Percentiles rank a stretch among this genome's conserved stretches.
phyloP scores from a whole-genome alignment of 345 rosid genomes.

The Melaleuca alternifolia region DNA sequence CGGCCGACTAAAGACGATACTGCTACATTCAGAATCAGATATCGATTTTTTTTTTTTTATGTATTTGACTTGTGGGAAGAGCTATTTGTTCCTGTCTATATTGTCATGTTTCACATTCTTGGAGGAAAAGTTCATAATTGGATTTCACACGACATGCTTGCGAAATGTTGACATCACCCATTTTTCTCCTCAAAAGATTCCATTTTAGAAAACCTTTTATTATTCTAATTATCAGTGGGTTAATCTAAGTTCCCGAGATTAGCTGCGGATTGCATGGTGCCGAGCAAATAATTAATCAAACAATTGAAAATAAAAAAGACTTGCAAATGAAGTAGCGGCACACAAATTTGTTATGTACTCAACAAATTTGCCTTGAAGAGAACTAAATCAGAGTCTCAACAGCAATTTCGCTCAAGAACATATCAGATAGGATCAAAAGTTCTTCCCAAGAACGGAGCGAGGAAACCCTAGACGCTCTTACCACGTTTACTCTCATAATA shows the following conservation, averaged over 20 bases:
- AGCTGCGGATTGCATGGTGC: neutral
- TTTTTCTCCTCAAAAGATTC: neutral
- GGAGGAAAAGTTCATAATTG: neutral
- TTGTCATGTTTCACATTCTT: neutral
- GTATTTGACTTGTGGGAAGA: neutral
- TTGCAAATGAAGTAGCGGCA: neutral
- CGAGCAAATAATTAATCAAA: neutral
- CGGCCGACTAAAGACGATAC: neutral
- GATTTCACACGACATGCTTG: neutral
- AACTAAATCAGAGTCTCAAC: neutral
- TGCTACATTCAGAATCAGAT: neutral
- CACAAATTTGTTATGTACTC: neutral
- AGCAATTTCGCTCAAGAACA: neutral
- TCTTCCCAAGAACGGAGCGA: neutral
- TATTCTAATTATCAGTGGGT: neutral
- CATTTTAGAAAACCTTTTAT: neutral
- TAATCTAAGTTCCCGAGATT: neutral
- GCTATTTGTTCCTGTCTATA: neutral
- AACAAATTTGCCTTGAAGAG: neutral
- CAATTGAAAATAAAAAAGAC: neutral
- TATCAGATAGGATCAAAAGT: neutral
- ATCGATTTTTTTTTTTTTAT: neutral
- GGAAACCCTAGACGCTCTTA: neutral
- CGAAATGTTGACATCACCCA: neutral
- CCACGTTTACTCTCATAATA: neutral